These are phyloP conservation scores for Boletus smithii DNA, from an alignment of 1,284 basidiomycete species.

Conservation along the genomic window DNA sequence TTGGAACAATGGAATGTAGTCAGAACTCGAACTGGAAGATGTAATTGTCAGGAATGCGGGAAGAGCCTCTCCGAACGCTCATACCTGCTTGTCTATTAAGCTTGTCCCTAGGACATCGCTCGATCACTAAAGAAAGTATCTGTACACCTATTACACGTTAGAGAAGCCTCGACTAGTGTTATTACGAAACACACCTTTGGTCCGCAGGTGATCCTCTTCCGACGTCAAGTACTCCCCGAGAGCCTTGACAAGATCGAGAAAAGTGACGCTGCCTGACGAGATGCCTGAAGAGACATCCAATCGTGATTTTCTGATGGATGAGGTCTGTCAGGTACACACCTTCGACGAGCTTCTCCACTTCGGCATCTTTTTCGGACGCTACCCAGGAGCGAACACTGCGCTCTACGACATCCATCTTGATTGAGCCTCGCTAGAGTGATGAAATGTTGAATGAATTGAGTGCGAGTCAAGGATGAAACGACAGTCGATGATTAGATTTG, in stretches of 20 bases:
- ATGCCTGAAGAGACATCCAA: constrained; percentile 51
- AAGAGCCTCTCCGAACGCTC: constrained; percentile 21
- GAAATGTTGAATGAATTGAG: background rate
- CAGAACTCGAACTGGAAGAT: constrained; percentile 69
- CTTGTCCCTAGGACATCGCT: constrained; percentile 55
- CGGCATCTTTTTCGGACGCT: constrained; percentile 56
- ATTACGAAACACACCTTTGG: constrained; percentile 58
- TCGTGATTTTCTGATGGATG: constrained; percentile 7
- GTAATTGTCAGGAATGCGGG: constrained; percentile 9
- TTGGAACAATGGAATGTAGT: constrained; percentile 83
- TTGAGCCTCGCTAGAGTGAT: background rate
- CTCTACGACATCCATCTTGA: constrained; percentile 40
- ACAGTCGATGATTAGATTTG: constrained; percentile 15
- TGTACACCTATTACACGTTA: constrained; percentile 63
- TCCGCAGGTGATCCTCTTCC: constrained; percentile 75
- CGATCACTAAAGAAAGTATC: constrained; percentile 66
- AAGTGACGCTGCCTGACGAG: constrained; percentile 52
- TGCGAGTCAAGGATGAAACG: background rate
- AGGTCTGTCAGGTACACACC: constrained; percentile 40
- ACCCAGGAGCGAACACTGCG: constrained; percentile 74
- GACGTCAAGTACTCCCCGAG: constrained; percentile 86
- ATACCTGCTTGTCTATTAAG: constrained; percentile 82
- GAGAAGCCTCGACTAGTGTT: constrained; percentile 5
- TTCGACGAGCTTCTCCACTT: constrained; percentile 57
- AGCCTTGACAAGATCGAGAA: constrained; percentile 83